Evolutionary conservation across 2,329 filamentous ascomycete species (phyloP), one percentile per base, ranked within the genome.

Genomic region (Sporothrix curviconia): DNA sequence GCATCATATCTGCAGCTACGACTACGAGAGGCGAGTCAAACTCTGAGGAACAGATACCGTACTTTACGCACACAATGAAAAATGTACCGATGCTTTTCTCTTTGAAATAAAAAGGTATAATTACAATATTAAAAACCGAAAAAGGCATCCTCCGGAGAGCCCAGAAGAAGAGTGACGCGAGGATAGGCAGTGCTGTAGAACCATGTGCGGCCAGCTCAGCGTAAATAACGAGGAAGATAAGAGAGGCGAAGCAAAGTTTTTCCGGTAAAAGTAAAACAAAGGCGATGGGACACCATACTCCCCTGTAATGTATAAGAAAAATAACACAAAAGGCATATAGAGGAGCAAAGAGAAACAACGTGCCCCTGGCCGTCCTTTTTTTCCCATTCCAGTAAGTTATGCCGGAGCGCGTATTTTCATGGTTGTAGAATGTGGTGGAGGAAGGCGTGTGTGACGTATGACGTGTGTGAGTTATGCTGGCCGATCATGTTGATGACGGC

Each of bases 401-500:
- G n/a, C n/a, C n/a, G n/a, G n/a, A n/a, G 12, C 30, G 11, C 15
- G 17, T 14, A 36, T 9, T 36, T 2, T 50, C 12, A 22, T 14
- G 9, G 30, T 22, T 36, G 46, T 34, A n/a, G 15, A n/a, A 22
- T 3, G 34, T 34, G 25, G 8, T 32, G 42, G 14, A 7, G 14
- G 9, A 40, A 22, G 6, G 37, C 37, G 5, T 7, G 4, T 40
- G 39, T 11, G 15, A 11, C 17, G 22, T 9, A 40, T 22, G 39
- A 32, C 19, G n/a, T 9, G 3, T 14, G 44, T 4, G 15, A 47
- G 3, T 3, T 14, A 19, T 14, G 7, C 43, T 30, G n/a, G 12
- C 12, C 19, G 3, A 32, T 55, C 47, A 57, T 28, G 28, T 32
- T 14, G 34, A n/a, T n/a, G n/a, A 37, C 17, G 60, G 15, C 58